Conservation (phyloP, 352 stramenopile genomes). For the Phytophthora sansomeana region DNA sequence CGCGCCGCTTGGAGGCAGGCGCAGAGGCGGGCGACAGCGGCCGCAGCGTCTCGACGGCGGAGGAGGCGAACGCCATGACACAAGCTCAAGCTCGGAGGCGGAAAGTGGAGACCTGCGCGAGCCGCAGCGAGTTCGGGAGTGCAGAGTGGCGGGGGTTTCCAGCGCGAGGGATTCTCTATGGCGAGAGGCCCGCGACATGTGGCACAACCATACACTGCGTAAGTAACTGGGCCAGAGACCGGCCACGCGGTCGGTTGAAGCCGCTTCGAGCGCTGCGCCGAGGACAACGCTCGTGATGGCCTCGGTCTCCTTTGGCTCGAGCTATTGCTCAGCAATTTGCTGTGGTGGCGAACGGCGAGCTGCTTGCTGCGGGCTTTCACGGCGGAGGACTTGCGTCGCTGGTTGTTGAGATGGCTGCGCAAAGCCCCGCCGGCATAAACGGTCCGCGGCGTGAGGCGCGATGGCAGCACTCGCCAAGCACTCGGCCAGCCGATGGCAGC, state of each 20-base stretch:
- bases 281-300: slow-evolving; percentile 33
- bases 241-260: slow-evolving; percentile 7
- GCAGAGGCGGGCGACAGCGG: slow-evolving; percentile 24
- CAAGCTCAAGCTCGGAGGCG: neutral
- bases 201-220: slow-evolving; percentile 39
- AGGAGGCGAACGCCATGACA: slow-evolving; percentile 52
- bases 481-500: slow-evolving; percentile 26
- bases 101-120: slow-evolving; percentile 2
- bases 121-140: slow-evolving; percentile 29
- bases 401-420: slow-evolving; percentile 24
- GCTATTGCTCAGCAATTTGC: too few species aligned
- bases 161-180: slow-evolving; percentile 23
- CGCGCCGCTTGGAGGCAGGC: slow-evolving; percentile 28
- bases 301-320: neutral
- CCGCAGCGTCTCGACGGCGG: slow-evolving; percentile 56
- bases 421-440: slow-evolving; percentile 18
- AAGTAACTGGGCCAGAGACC: slow-evolving; percentile 36
- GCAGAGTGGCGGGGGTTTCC: slow-evolving; percentile 21
- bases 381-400: neutral
- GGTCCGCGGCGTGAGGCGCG: slow-evolving; percentile 8
- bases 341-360: neutral
- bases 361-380: neutral
- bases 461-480: slow-evolving; percentile 13
- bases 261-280: slow-evolving; percentile 9
- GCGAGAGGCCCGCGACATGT: slow-evolving; percentile 31